A percentile compares a stretch with the other conserved stretches of the same genome.
These are phyloP conservation scores for Boechera divaricarpa DNA, from an alignment of 345 rosid genomes.

Conservation along the genomic window DNA sequence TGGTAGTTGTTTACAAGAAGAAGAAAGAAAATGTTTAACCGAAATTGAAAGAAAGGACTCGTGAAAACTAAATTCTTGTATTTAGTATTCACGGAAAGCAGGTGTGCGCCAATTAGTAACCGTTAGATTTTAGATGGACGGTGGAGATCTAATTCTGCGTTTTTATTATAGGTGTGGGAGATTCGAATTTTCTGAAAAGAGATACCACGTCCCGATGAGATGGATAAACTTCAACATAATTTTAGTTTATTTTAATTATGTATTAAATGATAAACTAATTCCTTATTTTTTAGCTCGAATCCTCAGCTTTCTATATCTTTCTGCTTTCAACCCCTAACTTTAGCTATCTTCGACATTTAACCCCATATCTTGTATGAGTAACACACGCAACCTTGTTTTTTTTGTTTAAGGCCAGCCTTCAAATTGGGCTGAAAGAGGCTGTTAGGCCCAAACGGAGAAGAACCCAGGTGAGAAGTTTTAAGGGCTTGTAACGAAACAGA, in stretches of 20 bases:
- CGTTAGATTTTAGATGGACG: conserved; percentile 35
- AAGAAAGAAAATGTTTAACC: conserved; percentile 22
- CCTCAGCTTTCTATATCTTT: conserved; percentile 4
- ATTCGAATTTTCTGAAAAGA: conserved; percentile 33
- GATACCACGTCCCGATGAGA: conserved; percentile 24
- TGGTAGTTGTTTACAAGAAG: not conserved
- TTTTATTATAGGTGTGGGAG: conserved; percentile 28
- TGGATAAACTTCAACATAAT: conserved; percentile 35
- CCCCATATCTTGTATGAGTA: not conserved
- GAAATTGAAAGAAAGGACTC: conserved; percentile 27
- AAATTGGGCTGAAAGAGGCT: not conserved
- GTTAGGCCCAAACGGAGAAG: not conserved
- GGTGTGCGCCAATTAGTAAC: not conserved
- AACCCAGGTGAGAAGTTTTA: not conserved
- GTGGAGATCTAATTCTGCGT: not conserved
- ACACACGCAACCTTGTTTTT: not conserved
- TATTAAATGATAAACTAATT: not conserved
- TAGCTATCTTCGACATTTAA: not conserved
- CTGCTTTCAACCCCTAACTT: not conserved
- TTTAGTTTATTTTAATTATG: not conserved
- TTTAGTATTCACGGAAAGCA: conserved; percentile 21
- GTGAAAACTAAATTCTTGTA: conserved; percentile 4
- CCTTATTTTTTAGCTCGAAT: not conserved
- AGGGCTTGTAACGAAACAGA: not conserved
- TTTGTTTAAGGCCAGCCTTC: not conserved